Conservation (phyloP, 345 rosid species). For the Moricandia moricandioides region DNA sequence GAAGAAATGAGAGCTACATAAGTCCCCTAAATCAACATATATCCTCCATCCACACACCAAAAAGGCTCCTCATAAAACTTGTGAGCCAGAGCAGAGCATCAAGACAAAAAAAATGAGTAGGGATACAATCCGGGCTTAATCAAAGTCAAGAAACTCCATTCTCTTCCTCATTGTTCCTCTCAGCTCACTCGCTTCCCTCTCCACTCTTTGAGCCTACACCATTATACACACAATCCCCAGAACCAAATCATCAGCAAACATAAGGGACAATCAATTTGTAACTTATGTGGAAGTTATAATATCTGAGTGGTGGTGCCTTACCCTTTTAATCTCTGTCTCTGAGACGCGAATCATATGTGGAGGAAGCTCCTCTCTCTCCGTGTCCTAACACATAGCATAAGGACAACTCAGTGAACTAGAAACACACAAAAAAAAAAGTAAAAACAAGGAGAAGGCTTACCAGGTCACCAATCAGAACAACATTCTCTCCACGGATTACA, state of each 20-base stretch:
- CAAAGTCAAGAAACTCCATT: slow-evolving; percentile 98
- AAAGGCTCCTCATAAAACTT: slow-evolving; percentile 46
- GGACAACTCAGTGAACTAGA: slow-evolving; percentile 11
- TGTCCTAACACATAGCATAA: slow-evolving; percentile 48
- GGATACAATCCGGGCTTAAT: slow-evolving; percentile 37
- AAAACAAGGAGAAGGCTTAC: slow-evolving; percentile 44
- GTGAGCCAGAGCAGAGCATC: slow-evolving; percentile 41
- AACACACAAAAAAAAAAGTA: neutral
- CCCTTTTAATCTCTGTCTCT: slow-evolving; percentile 67
- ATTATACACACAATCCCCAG: neutral
- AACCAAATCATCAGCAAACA: slow-evolving; percentile 8
- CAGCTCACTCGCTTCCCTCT: slow-evolving; percentile 83
- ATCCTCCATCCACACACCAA: slow-evolving; percentile 4
- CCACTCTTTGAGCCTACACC: slow-evolving; percentile 87
- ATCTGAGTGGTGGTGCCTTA: slow-evolving; percentile 25
- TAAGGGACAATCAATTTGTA: neutral
- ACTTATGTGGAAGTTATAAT: neutral
- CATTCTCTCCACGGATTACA: slow-evolving; percentile 93
- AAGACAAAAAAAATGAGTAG: neutral
- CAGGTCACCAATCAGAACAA: slow-evolving; percentile 90
- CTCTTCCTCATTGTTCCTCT: slow-evolving; percentile 94
- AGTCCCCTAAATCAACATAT: slow-evolving; percentile 15
- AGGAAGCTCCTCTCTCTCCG: slow-evolving; percentile 93
- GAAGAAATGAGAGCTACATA: slow-evolving; percentile 1
- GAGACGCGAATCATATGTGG: slow-evolving; percentile 81